phyloP scores from a whole-genome alignment of 371 early-diverging fungal genomes.

The Lichtheimia corymbifera region DNA sequence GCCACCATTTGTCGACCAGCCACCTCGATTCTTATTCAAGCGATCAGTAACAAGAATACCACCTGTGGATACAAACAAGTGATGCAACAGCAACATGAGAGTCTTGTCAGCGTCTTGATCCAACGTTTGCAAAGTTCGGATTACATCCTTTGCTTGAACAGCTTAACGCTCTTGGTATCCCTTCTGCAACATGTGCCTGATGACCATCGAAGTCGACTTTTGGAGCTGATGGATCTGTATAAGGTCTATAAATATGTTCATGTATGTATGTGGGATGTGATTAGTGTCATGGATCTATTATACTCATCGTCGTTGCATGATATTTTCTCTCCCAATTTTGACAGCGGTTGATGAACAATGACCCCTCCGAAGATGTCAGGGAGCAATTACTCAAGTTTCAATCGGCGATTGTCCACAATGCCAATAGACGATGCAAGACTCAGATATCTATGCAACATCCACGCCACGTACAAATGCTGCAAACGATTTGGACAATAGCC shows the following conservation, averaged over 20 bases:
- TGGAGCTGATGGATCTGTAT: constrained; percentile 46
- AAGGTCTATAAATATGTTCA: constrained; percentile 43
- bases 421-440: constrained; percentile 46
- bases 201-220: constrained; percentile 46
- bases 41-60: constrained; percentile 50
- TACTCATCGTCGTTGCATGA: background rate
- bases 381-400: constrained; percentile 69
- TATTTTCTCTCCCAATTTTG: background rate
- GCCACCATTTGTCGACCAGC: constrained; percentile 76
- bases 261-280: constrained; percentile 23
- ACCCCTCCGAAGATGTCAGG: constrained; percentile 62
- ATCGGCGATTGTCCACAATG: constrained; percentile 58
- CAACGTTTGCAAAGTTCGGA: constrained; percentile 64
- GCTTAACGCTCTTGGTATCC: constrained; percentile 61
- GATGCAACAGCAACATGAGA: constrained; percentile 36
- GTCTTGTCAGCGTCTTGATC: constrained; percentile 56
- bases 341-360: constrained; percentile 57
- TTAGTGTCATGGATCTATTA: background rate
- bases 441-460: constrained; percentile 51
- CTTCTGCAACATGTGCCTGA: constrained; percentile 65
- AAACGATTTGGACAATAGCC: constrained; percentile 61
- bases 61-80: constrained; percentile 5
- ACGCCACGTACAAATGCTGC: constrained; percentile 50
- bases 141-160: constrained; percentile 64
- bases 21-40: constrained; percentile 65